phyloP scores from a whole-genome alignment of 2,329 filamentous ascomycete species.

The Fusarium verticillioides region DNA sequence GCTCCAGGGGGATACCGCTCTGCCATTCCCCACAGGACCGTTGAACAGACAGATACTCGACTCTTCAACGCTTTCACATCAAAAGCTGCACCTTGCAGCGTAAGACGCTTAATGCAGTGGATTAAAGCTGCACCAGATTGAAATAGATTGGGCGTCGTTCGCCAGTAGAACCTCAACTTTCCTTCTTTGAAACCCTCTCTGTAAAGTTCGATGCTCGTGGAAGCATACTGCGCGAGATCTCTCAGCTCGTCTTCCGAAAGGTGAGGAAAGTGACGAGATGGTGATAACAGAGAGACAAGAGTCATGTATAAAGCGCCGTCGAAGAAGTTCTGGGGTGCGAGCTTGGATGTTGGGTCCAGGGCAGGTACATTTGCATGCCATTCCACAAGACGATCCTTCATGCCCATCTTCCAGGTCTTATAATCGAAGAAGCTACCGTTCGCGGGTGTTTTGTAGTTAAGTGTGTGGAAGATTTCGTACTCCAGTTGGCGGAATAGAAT shows the following conservation, averaged over 20 bases:
- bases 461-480: slow-evolving; percentile 40
- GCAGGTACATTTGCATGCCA: slow-evolving; percentile 34
- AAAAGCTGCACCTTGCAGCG: neutral
- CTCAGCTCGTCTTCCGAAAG: slow-evolving; percentile 20
- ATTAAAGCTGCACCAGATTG: slow-evolving; percentile 35
- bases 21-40: slow-evolving; percentile 46
- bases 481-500: slow-evolving; percentile 37
- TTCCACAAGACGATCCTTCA: slow-evolving; percentile 28
- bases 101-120: slow-evolving; percentile 28
- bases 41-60: slow-evolving; percentile 35
- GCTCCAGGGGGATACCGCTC: slow-evolving; percentile 42
- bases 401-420: slow-evolving; percentile 29
- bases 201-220: slow-evolving; percentile 33
- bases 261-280: slow-evolving; percentile 28
- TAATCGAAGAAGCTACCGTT: slow-evolving; percentile 30
- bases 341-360: slow-evolving; percentile 17
- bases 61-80: slow-evolving; percentile 1
- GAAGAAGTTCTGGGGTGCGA: slow-evolving; percentile 40
- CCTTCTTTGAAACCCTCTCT: slow-evolving; percentile 34
- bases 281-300: slow-evolving; percentile 36
- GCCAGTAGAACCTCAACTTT: slow-evolving; percentile 44
- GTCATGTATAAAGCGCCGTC: slow-evolving; percentile 30
- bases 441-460: slow-evolving; percentile 20
- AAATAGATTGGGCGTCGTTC: slow-evolving; percentile 43
- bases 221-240: slow-evolving; percentile 31